Evolutionary conservation across 495 filamentous ascomycete genomes (phyloP), one percentile per base, ranked within the genome.

Genomic region (Daldinia grandis): DNA sequence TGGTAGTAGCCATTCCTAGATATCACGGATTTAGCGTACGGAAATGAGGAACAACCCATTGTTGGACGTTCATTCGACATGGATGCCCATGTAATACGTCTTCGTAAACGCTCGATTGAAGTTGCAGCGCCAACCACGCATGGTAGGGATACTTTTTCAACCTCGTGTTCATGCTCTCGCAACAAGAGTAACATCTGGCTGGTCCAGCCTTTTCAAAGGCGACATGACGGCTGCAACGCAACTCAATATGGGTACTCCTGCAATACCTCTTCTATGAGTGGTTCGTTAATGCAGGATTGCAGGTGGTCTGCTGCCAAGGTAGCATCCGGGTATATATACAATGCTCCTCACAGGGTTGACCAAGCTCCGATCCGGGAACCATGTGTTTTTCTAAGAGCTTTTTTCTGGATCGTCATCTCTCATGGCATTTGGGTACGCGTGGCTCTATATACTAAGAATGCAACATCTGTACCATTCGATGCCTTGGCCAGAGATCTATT

Each of bases 251-350:
- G 59, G 17, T 28, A 65, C 14, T n/a, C 47, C 49, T 69, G 58
- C 66, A 53, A 49, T 66, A 47, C 31, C 37, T 50, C 49, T 44
- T 42, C 57, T 28, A 58, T 71, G 59, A 63, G 12, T 66, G 67
- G 64, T 50, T 42, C 63, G 51, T 57, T 28, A 28, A 47, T 64
- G 63, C 60, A 64, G 51, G 37, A 28, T 37, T 64, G 63, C 60
- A 64, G 51, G 37, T 59, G 56, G 27, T 62, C 70, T 71, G 70
- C 56, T 51, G 70, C 67, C 50, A 71, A 56, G 69, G 75, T 75
- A 76, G 75, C 50, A 77, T 77, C 75, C 75, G 75, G 75, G 53
- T 77, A 75, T 77, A 77, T 77, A 69, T 69, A 63, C 25, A 61
- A 42, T 66, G 61, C 56, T 66, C 71, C 62, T 68, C 64, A 56